Evolutionary conservation across 2,329 filamentous ascomycete species (phyloP), one percentile per base, ranked within the genome.

Genomic region (Calonectria leucothoes): DNA sequence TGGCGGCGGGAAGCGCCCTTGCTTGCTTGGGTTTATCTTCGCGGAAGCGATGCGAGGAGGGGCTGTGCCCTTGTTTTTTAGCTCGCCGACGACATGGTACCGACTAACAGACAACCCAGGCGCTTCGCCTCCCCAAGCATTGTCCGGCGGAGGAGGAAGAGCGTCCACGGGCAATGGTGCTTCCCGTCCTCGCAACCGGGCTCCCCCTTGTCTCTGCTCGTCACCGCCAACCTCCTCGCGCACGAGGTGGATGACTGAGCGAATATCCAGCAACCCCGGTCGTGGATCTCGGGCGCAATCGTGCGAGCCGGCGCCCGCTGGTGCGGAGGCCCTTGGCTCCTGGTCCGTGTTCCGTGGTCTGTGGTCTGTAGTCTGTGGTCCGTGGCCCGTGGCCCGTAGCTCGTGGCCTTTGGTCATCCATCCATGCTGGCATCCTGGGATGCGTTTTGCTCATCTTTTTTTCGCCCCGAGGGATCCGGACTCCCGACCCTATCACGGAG

Each of bases 241-340:
- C 25, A 45, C 33, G 27, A 45, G 37, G 67, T 65, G 52, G 69
- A 71, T 69, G 70, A 76, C 75, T 76, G 74, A 79, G 77, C 71
- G 74, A 80, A 77, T 77, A 75, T 78, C 76, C 66, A 75, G 52
- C 75, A 75, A 77, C 76, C 78, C 75, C 63, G 59, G 78, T 74
- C 73, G 74, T 74, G 72, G 70, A 77, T 75, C 73, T 77, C 69
- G 71, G 74, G 73, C 73, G 64, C 71, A 78, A 72, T 79, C 73
- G 70, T 65, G 73, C 71, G 72, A 78, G 78, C 72, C 75, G 77
- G 72, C 78, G 73, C 76, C 76, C 75, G 78, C 75, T 79, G 69
- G 73, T 78, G 73, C 73, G 78, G 77, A 79, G 77, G 72, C 42
- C 72, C 74, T 74, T 75, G 72, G 57, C 71, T 63, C 45, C 71